Evolutionary conservation across 148 eudicot genomes (phyloP).

Genomic region (Chenopodium quinoa): DNA sequence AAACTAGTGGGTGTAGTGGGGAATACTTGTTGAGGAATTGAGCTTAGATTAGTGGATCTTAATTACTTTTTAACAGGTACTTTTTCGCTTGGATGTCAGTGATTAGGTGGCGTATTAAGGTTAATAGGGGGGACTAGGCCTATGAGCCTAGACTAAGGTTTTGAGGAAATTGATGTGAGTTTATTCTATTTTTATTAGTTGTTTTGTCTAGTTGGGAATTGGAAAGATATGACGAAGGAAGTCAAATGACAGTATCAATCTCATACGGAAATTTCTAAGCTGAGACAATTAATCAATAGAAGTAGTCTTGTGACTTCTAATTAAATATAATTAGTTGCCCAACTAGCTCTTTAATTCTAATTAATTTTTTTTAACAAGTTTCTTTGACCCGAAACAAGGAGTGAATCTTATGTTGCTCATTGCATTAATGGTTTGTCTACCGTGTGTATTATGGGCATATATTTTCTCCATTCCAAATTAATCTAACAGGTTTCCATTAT

Average conservation of each 20-base stretch:
- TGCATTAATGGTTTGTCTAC: too few relatives aligned
- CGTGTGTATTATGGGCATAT: too few relatives aligned
- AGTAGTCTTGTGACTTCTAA: background rate
- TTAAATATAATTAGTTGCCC: too few relatives aligned
- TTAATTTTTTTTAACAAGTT: too few relatives aligned
- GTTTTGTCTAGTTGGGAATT: background rate
- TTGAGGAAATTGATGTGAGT: background rate
- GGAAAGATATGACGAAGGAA: background rate
- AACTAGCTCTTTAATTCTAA: too few relatives aligned
- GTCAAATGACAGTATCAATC: background rate
- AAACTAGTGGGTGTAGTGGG: background rate
- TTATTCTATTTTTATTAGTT: background rate
- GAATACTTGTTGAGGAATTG: background rate
- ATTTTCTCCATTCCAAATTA: too few relatives aligned
- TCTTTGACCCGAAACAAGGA: too few relatives aligned
- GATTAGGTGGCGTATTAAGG: background rate
- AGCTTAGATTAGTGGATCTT: background rate
- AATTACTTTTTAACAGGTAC: background rate
- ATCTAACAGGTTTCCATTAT: too few relatives aligned
- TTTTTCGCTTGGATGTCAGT: background rate
- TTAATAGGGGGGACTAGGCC: background rate
- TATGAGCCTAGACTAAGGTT: background rate
- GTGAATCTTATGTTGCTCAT: too few relatives aligned
- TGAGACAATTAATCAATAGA: background rate
- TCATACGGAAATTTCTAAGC: background rate